Conservation (phyloP, 1,284 basidiomycete species). For the Porphyrellus sp. region DNA sequence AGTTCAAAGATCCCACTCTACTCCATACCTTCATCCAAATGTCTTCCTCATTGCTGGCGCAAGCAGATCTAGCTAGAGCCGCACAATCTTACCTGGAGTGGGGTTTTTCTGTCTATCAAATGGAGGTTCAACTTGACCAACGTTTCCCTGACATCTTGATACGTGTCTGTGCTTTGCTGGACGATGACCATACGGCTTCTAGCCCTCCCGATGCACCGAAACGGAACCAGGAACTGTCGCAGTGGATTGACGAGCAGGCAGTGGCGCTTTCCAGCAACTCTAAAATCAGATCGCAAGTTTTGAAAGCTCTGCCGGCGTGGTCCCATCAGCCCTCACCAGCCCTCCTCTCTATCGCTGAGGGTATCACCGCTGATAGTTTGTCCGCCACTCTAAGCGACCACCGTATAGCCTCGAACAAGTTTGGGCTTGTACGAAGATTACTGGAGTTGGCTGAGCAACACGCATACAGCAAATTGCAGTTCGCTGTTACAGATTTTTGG, state of each 20-base stretch:
- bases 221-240: slow-evolving; percentile 48
- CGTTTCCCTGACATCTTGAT: slow-evolving; percentile 65
- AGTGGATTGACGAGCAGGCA: slow-evolving; percentile 64
- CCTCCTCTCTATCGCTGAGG: slow-evolving; percentile 44
- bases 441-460: slow-evolving; percentile 43
- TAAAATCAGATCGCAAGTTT: slow-evolving; percentile 43
- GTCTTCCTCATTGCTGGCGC: slow-evolving; percentile 60
- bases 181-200: slow-evolving; percentile 44
- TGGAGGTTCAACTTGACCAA: slow-evolving; percentile 40
- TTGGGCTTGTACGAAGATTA: slow-evolving; percentile 66
- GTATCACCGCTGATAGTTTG: slow-evolving; percentile 46
- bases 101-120: slow-evolving; percentile 57
- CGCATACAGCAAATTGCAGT: slow-evolving; percentile 43
- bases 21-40: slow-evolving; percentile 70
- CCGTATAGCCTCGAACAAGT: slow-evolving; percentile 65
- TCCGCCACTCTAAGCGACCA: slow-evolving; percentile 54
- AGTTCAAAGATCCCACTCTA: slow-evolving; percentile 58
- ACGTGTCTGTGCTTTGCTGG: slow-evolving; percentile 56
- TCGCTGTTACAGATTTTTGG: slow-evolving; percentile 73
- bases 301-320: slow-evolving; percentile 67
- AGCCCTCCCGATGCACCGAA: slow-evolving; percentile 29
- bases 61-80: slow-evolving; percentile 64
- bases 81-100: slow-evolving; percentile 78
- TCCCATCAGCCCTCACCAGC: slow-evolving; percentile 53
- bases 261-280: slow-evolving; percentile 40